Evolutionary conservation across 2,329 filamentous ascomycete genomes (phyloP), one percentile per base, ranked within the genome.

Genomic region (Colletotrichum abscissum): DNA sequence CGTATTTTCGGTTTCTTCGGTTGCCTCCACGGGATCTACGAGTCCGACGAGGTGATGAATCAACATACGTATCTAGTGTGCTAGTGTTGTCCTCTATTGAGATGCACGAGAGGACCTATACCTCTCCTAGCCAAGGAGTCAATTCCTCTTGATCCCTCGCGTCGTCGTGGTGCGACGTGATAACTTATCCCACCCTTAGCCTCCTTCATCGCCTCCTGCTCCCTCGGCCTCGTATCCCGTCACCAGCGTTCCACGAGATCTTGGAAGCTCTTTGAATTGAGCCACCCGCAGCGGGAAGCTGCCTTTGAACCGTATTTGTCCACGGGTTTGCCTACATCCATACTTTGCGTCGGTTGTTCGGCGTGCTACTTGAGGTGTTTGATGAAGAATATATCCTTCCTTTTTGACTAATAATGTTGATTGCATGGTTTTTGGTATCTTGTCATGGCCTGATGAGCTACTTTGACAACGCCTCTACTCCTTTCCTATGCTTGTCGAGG

Each of bases 231-330:
- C 38, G 16, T 24, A 22, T 42, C 16, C 14, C 28, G 35, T n/a
- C 16, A 11, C 65, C 26, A 49, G 28, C 16, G 66, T 73, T 70
- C 56, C 67, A 62, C 60, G 33, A 65, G 57, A 46, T 49, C 35
- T 26, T 57, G n/a, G 19, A 24, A 28, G 4, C 11, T 24, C 24
- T 42, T 30, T 70, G 64, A 49, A 73, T 74, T 57, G 49, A 63
- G 69, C 59, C 52, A 22, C 35, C n/a, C 52, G 69, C 69, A 66
- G 60, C 72, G 65, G 73, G 30, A 73, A 65, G 69, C 62, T 73
- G 64, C 69, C 16, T 62, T 33, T 24, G n/a, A 12, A 9, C 26
- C 33, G n/a, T 49, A 38, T 22, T 16, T 22, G 11, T 22, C 19
- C 19, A 22, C 19, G 4, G 7, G 3, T 49, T 49, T 49, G 42